Evolutionary conservation across 1,284 basidiomycete genomes (phyloP).

Genomic region (Malassezia globosa): DNA sequence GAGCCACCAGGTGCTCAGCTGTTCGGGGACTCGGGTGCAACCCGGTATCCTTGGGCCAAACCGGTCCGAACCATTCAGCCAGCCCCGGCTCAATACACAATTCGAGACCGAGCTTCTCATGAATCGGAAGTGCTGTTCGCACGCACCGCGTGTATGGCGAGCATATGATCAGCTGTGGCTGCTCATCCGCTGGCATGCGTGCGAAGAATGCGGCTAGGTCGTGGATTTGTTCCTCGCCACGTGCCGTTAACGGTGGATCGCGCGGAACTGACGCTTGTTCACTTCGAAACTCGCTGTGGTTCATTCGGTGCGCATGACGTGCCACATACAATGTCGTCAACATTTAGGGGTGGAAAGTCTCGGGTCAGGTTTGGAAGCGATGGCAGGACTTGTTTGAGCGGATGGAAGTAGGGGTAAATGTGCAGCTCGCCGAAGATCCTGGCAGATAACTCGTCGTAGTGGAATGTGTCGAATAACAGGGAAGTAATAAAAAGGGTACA

Average conservation of each 20-base stretch:
- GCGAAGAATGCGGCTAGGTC: constrained; percentile 60
- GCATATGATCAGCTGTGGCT: constrained; percentile 59
- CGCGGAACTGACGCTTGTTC: constrained; percentile 55
- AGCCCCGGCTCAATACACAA: constrained; percentile 66
- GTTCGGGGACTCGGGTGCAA: constrained; percentile 24
- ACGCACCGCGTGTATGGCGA: constrained; percentile 62
- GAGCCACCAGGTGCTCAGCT: constrained; percentile 59
- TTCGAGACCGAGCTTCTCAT: constrained; percentile 57
- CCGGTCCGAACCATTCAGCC: constrained; percentile 73
- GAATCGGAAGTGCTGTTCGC: constrained; percentile 61
- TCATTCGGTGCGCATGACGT: constrained; percentile 53
- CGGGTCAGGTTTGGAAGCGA: no score
- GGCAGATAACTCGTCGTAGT: no score
- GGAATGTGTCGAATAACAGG: no score
- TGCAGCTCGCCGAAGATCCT: no score
- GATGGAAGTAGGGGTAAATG: no score
- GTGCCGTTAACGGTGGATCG: constrained; percentile 66
- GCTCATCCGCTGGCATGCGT: constrained; percentile 57
- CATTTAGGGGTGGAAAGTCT: no score
- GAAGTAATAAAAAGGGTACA: no score
- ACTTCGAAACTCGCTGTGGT: constrained; percentile 17
- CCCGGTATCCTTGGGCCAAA: constrained; percentile 52
- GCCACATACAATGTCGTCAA: constrained; percentile 67
- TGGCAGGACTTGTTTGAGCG: no score
- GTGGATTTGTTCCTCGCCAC: constrained; percentile 64